Evolutionary conservation across 306 rosid species (phyloP), one percentile per base, ranked within the genome.

Genomic region (Biancaea sappan): DNA sequence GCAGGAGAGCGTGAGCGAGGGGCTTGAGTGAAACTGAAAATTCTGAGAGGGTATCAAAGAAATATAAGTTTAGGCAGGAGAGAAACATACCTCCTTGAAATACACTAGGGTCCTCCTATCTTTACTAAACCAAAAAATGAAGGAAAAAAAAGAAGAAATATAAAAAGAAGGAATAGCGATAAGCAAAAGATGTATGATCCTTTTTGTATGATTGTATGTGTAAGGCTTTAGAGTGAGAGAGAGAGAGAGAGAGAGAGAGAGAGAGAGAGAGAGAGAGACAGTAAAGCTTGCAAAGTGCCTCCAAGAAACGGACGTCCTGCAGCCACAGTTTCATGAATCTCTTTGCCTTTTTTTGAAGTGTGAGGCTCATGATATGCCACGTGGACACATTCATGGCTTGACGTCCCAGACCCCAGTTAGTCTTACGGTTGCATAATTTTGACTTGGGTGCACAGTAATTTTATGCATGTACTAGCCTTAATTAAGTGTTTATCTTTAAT

Each of bases 311-410:
- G 47, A 71, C 15, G 16, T 62, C 31, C 24, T 24, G 60, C 62
- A 35, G 26, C 53, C 77, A 73, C 32, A 67, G 79, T 57, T 67
- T 66, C 81, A 41, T 22, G 86, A 68, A 77, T 73, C 40, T 41
- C 26, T 34, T 11, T 1, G 44, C 66, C 59, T 43, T 57, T 67
- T 77, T 56, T 7, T 5, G 38, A 22, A 40, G 53, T 67, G 66
- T 54, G 74, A 86, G 97, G 97, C 43, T 26, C 19, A 53, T 60
- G 60, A 74, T 5, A 8, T 10, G 78, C 91, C 96, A 88, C 93
- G 97, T 90, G 77, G 69, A 58, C 70, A 24, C 68, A 32, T 69
- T 29, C 74, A 74, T 75, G 80, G 86, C 92, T 37, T 59, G 37
- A 54, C 60, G 71, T n/a, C n/a, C n/a, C n/a, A n/a, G n/a, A n/a